These are phyloP conservation scores for Nyctanthes arbortristis DNA, from an alignment of 257 asterid species.

Conservation along the genomic window DNA sequence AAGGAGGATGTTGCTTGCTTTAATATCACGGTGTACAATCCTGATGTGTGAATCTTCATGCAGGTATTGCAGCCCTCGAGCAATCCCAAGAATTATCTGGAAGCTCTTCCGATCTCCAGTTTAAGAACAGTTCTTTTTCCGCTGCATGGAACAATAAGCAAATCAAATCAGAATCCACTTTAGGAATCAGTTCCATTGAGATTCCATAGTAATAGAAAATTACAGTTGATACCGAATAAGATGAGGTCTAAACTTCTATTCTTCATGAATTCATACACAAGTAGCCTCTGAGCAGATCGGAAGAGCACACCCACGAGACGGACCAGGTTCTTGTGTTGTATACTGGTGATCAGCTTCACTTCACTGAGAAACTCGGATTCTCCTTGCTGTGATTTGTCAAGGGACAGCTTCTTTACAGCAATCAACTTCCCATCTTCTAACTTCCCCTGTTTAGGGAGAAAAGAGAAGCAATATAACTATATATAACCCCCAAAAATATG, in stretches of 20 bases:
- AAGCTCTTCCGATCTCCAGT: slow-evolving; percentile 69
- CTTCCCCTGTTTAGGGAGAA: slow-evolving; percentile 49
- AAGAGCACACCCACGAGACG: slow-evolving; percentile 81
- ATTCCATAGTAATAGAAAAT: background rate
- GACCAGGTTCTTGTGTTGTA: slow-evolving; percentile 82
- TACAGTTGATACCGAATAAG: slow-evolving; percentile 52
- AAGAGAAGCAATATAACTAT: background rate
- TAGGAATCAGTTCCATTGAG: background rate
- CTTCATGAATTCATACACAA: slow-evolving; percentile 82
- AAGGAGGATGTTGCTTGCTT: slow-evolving; percentile 83
- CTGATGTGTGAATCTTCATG: slow-evolving; percentile 82
- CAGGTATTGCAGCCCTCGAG: slow-evolving; percentile 79
- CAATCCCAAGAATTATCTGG: slow-evolving; percentile 76
- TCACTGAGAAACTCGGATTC: slow-evolving; percentile 72
- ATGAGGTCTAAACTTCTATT: slow-evolving; percentile 75
- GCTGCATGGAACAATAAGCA: slow-evolving; percentile 40
- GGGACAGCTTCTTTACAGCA: slow-evolving; percentile 67
- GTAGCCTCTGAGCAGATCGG: slow-evolving; percentile 67
- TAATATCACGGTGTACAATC: slow-evolving; percentile 81
- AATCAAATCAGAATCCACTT: background rate
- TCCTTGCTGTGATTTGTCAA: slow-evolving; percentile 76
- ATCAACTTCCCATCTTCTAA: slow-evolving; percentile 57
- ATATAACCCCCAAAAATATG: background rate
- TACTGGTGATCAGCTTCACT: slow-evolving; percentile 73
- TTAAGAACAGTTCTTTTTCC: slow-evolving; percentile 43